Conservation (phyloP, 371 early-diverging fungal species). For the Mucor irregularis region DNA sequence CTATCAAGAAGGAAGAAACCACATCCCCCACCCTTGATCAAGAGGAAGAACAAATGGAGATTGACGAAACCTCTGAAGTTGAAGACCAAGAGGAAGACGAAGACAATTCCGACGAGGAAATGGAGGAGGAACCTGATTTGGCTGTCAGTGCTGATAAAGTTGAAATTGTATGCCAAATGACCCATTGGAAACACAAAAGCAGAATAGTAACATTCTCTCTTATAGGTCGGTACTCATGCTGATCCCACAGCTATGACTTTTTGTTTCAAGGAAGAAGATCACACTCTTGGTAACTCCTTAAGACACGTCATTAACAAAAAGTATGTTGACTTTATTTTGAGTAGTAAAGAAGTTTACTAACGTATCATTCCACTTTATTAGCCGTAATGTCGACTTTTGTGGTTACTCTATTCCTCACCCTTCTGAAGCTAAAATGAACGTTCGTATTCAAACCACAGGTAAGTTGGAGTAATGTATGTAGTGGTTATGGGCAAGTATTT, state of each 20-base stretch:
- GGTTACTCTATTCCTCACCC: conserved; percentile 99
- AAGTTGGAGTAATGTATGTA: conserved; percentile 9
- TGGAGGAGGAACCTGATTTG: conserved; percentile 36
- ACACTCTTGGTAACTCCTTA: conserved; percentile 94
- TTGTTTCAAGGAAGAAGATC: conserved; percentile 90
- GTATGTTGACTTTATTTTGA: conserved; percentile 38
- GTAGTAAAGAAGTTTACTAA: neutral
- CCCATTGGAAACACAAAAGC: neutral
- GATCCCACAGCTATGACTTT: conserved; percentile 87
- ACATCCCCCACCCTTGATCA: conserved; percentile 3
- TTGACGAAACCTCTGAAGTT: conserved; percentile 19
- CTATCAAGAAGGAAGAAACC: conserved; percentile 13
- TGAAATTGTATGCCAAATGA: conserved; percentile 47
- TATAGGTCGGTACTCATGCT: conserved; percentile 53
- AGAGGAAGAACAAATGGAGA: conserved; percentile 25
- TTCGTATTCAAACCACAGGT: conserved; percentile 94
- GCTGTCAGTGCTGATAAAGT: conserved; percentile 45
- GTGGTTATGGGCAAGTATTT: neutral
- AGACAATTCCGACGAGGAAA: conserved; percentile 31
- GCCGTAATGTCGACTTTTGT: conserved; percentile 92
- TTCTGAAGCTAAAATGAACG: conserved; percentile 90
- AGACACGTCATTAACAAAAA: conserved; percentile 94
- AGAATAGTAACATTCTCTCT: neutral
- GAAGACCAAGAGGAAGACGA: conserved; percentile 35
- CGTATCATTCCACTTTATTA: conserved; percentile 29